Base-by-base conservation (phyloP, 345 rosid species). In the Orychophragmus violaceus region DNA sequence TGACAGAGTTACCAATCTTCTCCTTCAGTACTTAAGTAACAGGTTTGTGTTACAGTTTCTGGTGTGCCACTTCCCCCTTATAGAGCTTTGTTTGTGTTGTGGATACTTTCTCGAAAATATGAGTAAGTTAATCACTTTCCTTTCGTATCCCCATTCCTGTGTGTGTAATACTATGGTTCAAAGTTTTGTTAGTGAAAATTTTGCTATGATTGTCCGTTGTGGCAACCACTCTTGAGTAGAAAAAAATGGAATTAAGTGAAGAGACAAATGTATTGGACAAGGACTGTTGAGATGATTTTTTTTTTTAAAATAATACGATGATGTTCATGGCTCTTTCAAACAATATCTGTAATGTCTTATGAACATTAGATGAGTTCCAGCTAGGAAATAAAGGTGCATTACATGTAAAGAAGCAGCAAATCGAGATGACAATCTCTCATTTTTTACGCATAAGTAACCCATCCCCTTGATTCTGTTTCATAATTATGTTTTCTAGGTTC, bases 61-160 rank as follows among this genome's bases (percentile, higher is more conserved):
- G n/a, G n/a, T n/a, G n/a, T n/a, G n/a, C n/a, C n/a, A n/a, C n/a
- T n/a, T n/a, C n/a, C n/a, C n/a, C n/a, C n/a, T 39, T 89, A 87
- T 65, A 94, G 96, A 63, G 90, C 99, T 64, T 70, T 95, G 67
- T 91, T 84, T 76, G 94, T 95, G 63, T 74, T 91, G 77, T 84
- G 98, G 74, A 89, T 95, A 71, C 97, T 95, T 57, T 81, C 97
- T 32, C 78, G 99, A 74, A 91, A 95, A 95, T 95, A 95, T 35
- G 99, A 95, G 99, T 95, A 79, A 74, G 94, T 67, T 55, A 21
- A 14, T 25, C 24, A 18, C 35, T 11, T 51, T 52, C 28, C 35
- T 25, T 27, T 62, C 23, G 5, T 52, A 27, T 32, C 2, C n/a
- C 23, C 53, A 24, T 59, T 22, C 62, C 17, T 35, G 2, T 50